A percentile compares a stretch with the other conserved stretches of the same genome.
Evolutionary conservation across 23 red algal species (phyloP).

Genomic region (Gracilaria domingensis): DNA sequence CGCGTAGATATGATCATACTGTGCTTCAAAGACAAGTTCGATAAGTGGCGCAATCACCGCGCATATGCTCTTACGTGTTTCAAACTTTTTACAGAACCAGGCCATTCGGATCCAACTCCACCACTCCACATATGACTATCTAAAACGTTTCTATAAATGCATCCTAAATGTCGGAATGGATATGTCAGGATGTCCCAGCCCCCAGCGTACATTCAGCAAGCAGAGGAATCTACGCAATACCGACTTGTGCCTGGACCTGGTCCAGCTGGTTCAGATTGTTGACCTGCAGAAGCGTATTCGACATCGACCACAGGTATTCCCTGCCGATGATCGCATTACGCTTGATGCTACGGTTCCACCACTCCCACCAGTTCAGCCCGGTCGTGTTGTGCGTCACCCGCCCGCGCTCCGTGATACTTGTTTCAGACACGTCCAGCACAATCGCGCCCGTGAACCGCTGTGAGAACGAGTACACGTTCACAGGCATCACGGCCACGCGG

Average conservation of each 20-base stretch:
- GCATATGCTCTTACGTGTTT: too few relatives aligned
- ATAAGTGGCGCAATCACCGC: too few relatives aligned
- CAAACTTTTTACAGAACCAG: too few relatives aligned
- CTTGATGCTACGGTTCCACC: constrained; percentile 37
- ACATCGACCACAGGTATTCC: constrained; percentile 70
- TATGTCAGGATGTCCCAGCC: background rate
- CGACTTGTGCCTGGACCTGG: constrained; percentile 21
- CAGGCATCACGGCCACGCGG: constrained; percentile 66
- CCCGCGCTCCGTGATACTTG: constrained; percentile 62
- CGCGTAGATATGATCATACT: too few relatives aligned
- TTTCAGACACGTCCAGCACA: constrained; percentile 54
- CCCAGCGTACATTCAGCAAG: background rate
- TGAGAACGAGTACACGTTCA: constrained; percentile 30
- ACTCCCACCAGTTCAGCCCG: constrained; percentile 8
- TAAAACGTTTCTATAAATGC: background rate
- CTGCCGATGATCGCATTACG: constrained; percentile 63
- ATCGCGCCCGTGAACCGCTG: constrained; percentile 49
- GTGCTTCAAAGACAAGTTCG: too few relatives aligned
- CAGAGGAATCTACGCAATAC: constrained; percentile 23
- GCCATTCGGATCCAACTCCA: too few relatives aligned
- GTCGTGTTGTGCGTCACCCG: constrained; percentile 42
- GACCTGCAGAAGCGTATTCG: constrained; percentile 48
- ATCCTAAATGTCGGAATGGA: background rate
- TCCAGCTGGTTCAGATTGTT: constrained; percentile 47
- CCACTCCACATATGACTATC: background rate